Evolutionary conservation across 306 rosid genomes (phyloP).

Genomic region (Pyrus betulifolia): DNA sequence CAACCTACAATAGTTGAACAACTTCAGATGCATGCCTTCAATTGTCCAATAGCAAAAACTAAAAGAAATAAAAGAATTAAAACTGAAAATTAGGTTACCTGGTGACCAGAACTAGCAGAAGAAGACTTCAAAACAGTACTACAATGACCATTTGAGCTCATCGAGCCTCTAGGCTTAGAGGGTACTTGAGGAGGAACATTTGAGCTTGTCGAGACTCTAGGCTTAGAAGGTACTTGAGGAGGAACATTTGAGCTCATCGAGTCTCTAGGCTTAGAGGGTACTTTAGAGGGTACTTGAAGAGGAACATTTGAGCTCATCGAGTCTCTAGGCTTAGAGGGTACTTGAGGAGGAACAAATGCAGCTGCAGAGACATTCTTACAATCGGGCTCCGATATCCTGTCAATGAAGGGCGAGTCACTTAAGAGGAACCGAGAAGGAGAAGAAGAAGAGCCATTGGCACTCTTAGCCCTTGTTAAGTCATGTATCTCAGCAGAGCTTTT

Average conservation of each 20-base stretch:
- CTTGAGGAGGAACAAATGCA: conserved; percentile 15
- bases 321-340: conserved; percentile 12
- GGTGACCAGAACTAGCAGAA: conserved; percentile 39
- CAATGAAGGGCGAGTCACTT: conserved; percentile 33
- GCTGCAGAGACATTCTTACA: conserved; percentile 1
- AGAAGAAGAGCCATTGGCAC: not conserved
- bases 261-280: conserved; percentile 12
- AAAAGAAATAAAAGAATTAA: not conserved
- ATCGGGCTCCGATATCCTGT: conserved; percentile 42
- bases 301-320: conserved; percentile 2
- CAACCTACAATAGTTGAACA: conserved; percentile 36
- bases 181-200: not conserved
- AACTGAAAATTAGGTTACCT: conserved; percentile 29
- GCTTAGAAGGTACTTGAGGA: conserved; percentile 8
- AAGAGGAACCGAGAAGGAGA: conserved; percentile 43
- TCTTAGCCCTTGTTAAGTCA: conserved; percentile 6
- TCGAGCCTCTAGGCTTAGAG: conserved; percentile 14
- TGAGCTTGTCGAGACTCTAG: not conserved
- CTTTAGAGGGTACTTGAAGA: not conserved
- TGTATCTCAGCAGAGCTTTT: conserved; percentile 41
- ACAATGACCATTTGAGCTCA: conserved; percentile 13
- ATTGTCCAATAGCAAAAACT: not conserved
- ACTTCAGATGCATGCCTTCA: not conserved
- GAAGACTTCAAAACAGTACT: conserved; percentile 25
- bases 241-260: conserved; percentile 3